Percentiles rank a stretch among this genome's conserved stretches.
These are phyloP conservation scores for Amanita pallidorosea DNA, from an alignment of 768 basidiomycete species.

Conservation along the genomic window DNA sequence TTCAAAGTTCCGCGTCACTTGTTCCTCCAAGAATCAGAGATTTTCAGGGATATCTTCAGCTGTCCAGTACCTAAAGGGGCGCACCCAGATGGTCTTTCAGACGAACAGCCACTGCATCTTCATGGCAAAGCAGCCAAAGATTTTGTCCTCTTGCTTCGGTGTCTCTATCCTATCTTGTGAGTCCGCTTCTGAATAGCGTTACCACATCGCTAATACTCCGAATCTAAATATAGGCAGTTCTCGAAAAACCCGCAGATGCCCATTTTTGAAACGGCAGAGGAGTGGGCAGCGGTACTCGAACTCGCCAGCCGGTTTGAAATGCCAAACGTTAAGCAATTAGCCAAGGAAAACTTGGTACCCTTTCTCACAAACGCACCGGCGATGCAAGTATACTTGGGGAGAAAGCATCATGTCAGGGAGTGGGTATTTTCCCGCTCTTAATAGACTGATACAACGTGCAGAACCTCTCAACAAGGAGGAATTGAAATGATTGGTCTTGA, in stretches of 20 bases:
- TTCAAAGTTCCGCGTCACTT: conserved; percentile 18
- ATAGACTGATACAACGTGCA: conserved; percentile 1
- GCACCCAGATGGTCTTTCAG: conserved; percentile 12
- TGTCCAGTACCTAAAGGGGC: conserved; percentile 10
- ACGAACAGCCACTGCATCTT: conserved; percentile 15
- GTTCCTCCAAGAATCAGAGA: conserved; percentile 15
- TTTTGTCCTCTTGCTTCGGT: conserved; percentile 14
- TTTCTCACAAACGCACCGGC: not conserved
- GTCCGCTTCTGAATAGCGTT: conserved; percentile 1
- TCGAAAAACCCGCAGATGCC: not conserved
- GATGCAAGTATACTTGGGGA: not conserved
- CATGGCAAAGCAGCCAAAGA: conserved; percentile 13
- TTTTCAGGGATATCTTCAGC: conserved; percentile 16
- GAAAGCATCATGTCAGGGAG: conserved; percentile 1
- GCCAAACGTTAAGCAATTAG: conserved; percentile 11
- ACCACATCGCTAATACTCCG: not conserved
- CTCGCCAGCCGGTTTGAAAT: conserved; percentile 22
- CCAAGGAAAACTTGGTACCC: conserved; percentile 14
- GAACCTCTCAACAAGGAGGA: not conserved
- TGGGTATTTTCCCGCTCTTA: conserved; percentile 1
- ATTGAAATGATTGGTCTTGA: conserved; percentile 1
- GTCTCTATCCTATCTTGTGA: conserved; percentile 16
- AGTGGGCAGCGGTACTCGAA: conserved; percentile 21
- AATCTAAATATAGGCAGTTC: not conserved
- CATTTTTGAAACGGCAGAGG: not conserved